Conservation (phyloP, 2,329 filamentous ascomycete genomes). For the Acrocalymma vagum region DNA sequence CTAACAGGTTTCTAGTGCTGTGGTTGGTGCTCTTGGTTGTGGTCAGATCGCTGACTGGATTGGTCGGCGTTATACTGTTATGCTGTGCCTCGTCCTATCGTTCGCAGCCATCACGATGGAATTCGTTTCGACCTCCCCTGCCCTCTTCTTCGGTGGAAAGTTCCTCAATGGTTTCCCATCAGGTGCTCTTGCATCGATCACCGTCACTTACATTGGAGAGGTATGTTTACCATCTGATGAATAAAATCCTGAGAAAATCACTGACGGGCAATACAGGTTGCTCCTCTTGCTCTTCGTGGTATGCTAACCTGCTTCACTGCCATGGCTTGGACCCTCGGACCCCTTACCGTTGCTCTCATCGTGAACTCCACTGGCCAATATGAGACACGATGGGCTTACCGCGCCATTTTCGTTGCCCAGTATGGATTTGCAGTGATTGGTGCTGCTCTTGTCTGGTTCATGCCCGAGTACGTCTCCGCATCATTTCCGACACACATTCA, state of each 20-base stretch:
- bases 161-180: slow-evolving; percentile 54
- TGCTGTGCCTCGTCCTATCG: slow-evolving; percentile 46
- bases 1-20: slow-evolving; percentile 12
- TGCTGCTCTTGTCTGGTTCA: slow-evolving; percentile 27
- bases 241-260: too few species aligned
- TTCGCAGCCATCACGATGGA: slow-evolving; percentile 52
- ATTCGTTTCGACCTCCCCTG: slow-evolving; percentile 52
- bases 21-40: slow-evolving; percentile 44
- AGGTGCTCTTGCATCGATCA: slow-evolving; percentile 49
- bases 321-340: slow-evolving; percentile 52
- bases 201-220: slow-evolving; percentile 50
- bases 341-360: slow-evolving; percentile 44
- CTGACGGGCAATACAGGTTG: too few species aligned
- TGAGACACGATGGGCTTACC: slow-evolving; percentile 53
- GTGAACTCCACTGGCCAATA: slow-evolving; percentile 44
- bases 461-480: too few species aligned
- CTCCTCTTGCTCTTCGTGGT: slow-evolving; percentile 50
- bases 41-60: slow-evolving; percentile 49
- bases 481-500: too few species aligned
- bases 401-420: slow-evolving; percentile 51
- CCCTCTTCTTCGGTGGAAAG: slow-evolving; percentile 54
- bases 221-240: background rate
- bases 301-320: slow-evolving; percentile 50
- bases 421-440: slow-evolving; percentile 52
- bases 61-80: slow-evolving; percentile 43